Base-by-base conservation (phyloP, 2,329 filamentous ascomycete species). In the Gaeumannomyces sp. region DNA sequence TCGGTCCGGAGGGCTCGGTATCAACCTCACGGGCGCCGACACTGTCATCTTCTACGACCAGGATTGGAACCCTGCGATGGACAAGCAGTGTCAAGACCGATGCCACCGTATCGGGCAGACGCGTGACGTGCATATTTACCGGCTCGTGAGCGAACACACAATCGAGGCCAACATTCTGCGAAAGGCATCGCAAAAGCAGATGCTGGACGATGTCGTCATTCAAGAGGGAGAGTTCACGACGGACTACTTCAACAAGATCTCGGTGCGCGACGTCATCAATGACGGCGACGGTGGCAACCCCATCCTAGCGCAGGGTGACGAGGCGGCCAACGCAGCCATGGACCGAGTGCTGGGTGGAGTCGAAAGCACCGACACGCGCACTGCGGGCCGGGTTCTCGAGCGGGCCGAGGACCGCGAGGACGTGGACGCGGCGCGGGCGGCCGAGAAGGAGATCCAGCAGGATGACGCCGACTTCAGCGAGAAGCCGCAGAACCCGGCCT, bases 41-140 rank as follows among this genome's bases (percentile, higher is more conserved):
- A 97, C 93, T 0, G 95, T 99, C 71, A 97, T 99, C 69, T 99
- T 99, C 76, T 99, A 98, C 77, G 95, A 99, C 73, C 88, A 98
- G 66, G 95, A 99, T 75, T 99, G 96, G 96, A 99, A 99, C 72
- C 95, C 95, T 0, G 95, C 96, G 63, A 99, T 99, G 95, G 95
- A 99, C 80, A 97, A 97, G 76, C 95, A 99, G 76, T 99, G 95
- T 72, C 96, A 99, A 78, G 96, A 99, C 75, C 87, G 95, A 71
- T 96, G 92, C 72, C 95, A 99, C 78, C 92, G 95, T 69, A 99
- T 99, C 70, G 95, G 95, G 1, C 95, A 99, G 76, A 98, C 95
- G 0, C 89, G 95, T 35, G 95, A 99, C 74, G 95, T 99, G 38
- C 94, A 98, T 75, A 98, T 99, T 66, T 99, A 98, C 78, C 92